Percentiles rank a stretch among this genome's conserved stretches.
phyloP scores from a whole-genome alignment of 139 green algal genomes.

The Klebsormidium nitens region DNA sequence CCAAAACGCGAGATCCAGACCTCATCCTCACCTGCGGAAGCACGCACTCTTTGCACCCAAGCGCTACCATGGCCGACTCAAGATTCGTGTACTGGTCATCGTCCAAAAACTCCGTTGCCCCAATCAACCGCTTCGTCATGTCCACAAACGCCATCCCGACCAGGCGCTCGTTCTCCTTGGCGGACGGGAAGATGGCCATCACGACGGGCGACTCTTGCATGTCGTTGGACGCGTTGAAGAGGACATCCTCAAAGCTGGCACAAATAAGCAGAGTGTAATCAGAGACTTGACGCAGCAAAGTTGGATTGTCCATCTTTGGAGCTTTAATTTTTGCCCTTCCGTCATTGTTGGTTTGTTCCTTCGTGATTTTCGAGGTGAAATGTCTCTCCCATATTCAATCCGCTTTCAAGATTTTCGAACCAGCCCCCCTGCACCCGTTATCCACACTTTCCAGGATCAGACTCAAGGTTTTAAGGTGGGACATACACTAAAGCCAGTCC shows the following conservation, averaged over 20 bases:
- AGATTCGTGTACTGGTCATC: constrained; percentile 78
- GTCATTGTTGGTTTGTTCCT: too few species aligned
- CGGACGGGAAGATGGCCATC: constrained; percentile 59
- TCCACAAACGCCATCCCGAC: constrained; percentile 78
- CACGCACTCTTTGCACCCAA: constrained; percentile 74
- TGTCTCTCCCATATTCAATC: too few species aligned
- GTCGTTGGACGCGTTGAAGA: constrained; percentile 54
- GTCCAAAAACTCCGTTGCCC: constrained; percentile 69
- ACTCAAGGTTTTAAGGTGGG: too few species aligned
- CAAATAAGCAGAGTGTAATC: too few species aligned
- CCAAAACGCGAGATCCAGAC: too few species aligned
- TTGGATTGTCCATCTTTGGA: too few species aligned
- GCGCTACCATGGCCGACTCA: constrained; percentile 74
- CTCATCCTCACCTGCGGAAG: constrained; percentile 35
- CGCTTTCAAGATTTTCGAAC: too few species aligned
- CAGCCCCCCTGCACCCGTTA: background rate
- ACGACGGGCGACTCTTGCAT: constrained; percentile 54
- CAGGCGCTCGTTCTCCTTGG: constrained; percentile 40
- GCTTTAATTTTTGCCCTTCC: too few species aligned
- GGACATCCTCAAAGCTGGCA: constrained; percentile 87
- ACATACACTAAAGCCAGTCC: too few species aligned
- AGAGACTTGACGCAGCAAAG: too few species aligned
- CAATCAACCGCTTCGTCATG: constrained; percentile 50
- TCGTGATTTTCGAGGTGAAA: too few species aligned
- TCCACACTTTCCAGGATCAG: background rate